Percentiles rank a stretch among this genome's conserved stretches.
Evolutionary conservation across 768 basidiomycete genomes (phyloP).

Genomic region (Fomitopsis pulvina): DNA sequence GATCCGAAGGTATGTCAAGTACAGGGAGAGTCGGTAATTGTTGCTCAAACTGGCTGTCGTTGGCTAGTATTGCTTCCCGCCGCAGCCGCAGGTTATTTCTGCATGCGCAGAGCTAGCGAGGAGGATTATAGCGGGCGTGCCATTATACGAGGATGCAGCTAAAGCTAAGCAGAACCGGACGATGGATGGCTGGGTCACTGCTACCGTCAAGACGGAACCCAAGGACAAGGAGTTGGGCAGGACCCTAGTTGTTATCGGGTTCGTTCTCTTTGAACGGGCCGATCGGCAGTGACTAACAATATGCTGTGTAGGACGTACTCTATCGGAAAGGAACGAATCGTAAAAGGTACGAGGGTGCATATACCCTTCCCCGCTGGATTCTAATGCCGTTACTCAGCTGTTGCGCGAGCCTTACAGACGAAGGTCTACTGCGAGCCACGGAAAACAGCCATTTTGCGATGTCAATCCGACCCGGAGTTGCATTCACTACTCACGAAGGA

Average conservation of each 20-base stretch:
- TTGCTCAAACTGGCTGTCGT: conserved; percentile 4
- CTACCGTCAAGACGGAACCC: conserved; percentile 16
- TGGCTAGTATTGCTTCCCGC: conserved; percentile 82
- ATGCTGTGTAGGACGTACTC: conserved; percentile 82
- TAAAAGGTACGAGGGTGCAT: conserved; percentile 58
- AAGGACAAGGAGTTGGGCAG: conserved; percentile 31
- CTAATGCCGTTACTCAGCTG: conserved; percentile 38
- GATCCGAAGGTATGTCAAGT: conserved; percentile 57
- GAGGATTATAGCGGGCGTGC: conserved; percentile 41
- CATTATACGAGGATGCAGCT: conserved; percentile 22
- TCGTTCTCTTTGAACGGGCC: conserved; percentile 13
- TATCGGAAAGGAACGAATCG: conserved; percentile 95
- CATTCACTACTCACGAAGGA: conserved; percentile 71
- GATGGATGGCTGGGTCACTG: conserved; percentile 49
- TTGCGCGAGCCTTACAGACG: conserved; percentile 73
- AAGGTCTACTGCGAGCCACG: conserved; percentile 88
- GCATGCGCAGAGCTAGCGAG: conserved; percentile 85
- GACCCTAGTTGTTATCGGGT: conserved; percentile 71
- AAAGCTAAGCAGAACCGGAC: conserved; percentile 19
- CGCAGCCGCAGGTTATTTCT: conserved; percentile 88
- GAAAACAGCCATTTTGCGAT: conserved; percentile 77
- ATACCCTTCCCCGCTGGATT: background rate
- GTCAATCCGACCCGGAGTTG: conserved; percentile 80
- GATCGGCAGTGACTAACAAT: background rate
- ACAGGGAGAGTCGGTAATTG: background rate